Evolutionary conservation across 805 yeast genomes (phyloP), one percentile per base, ranked within the genome.

Genomic region (Yarrowia hollandica): DNA sequence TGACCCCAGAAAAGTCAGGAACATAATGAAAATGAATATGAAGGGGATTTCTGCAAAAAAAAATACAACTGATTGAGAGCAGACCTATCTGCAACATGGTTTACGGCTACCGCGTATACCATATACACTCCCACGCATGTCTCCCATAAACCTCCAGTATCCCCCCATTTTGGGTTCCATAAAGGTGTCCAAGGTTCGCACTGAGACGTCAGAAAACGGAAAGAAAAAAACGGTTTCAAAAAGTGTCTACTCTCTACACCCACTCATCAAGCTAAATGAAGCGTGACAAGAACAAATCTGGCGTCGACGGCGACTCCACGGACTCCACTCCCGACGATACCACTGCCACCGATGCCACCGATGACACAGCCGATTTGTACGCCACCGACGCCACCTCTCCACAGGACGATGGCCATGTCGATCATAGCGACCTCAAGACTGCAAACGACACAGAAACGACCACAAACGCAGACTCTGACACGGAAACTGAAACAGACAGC

Each of bases 321-420:
- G 48, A 26, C 23, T 16, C 25, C 14, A 9, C 52, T 3, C 52
- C 52, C 12, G 52, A 44, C 52, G 52, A 44, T 18, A 4, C 52
- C 2, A 19, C 52, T 23, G 52, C 52, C 35, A 44, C 52, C 14
- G 52, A 44, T 35, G 52, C 52, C 2, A 19, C 52, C 25, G 52
- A 44, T 35, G 52, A 44, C 14, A 5, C 21, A 1, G 25, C 18
- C 19, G 52, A 44, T 19, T 16, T 6, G 35, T 28, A 44, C 34
- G 52, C 52, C 35, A 44, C 52, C 14, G 52, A 44, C 52, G 52
- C 52, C 52, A 44, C 52, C 52, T 44, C 52, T 10, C 48, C 48
- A 12, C 48, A 41, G 22, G 46, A 23, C 18, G 44, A 39, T 15
- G 19, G 6, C n/a, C 33, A 41, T 16, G 48, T 6, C 23, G 48